Conservation (phyloP, 2,329 filamentous ascomycete genomes). For the Xylariaceae sp. region DNA sequence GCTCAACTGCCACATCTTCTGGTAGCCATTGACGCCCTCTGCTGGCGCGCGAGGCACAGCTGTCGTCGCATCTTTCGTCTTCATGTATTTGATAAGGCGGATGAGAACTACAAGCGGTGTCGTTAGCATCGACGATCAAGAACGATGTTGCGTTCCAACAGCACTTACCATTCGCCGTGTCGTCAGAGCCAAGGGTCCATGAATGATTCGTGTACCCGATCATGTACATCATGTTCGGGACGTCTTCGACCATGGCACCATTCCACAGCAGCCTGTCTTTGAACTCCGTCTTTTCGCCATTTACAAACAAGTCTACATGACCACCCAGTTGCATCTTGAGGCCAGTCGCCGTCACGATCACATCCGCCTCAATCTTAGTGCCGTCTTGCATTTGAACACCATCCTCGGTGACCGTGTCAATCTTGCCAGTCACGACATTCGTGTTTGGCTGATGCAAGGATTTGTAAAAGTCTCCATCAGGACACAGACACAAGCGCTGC, state of each 20-base stretch:
- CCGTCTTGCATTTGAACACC: conserved; percentile 45
- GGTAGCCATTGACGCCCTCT: conserved; percentile 10
- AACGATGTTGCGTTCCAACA: neutral
- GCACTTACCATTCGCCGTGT: conserved; percentile 37
- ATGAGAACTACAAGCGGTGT: conserved; percentile 36
- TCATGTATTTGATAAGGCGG: conserved; percentile 51
- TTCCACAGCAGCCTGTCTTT: conserved; percentile 55
- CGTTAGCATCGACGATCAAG: neutral
- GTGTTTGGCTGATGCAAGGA: conserved; percentile 35
- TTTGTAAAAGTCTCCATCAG: conserved; percentile 46
- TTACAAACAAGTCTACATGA: conserved; percentile 48
- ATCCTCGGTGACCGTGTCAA: conserved; percentile 43
- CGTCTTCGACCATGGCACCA: conserved; percentile 57
- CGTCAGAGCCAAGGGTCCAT: conserved; percentile 63
- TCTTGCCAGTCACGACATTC: conserved; percentile 43
- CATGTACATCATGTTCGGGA: conserved; percentile 59
- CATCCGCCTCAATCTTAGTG: conserved; percentile 50
- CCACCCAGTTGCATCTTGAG: conserved; percentile 56
- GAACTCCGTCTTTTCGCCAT: conserved; percentile 45
- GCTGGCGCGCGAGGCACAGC: conserved; percentile 44
- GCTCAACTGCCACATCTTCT: conserved; percentile 18
- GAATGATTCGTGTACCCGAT: conserved; percentile 59
- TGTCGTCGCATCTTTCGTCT: conserved; percentile 37
- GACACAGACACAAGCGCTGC: conserved; percentile 63
- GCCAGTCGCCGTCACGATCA: conserved; percentile 65